Evolutionary conservation across 1,284 basidiomycete genomes (phyloP).

Genomic region (Phlebopus sp.): DNA sequence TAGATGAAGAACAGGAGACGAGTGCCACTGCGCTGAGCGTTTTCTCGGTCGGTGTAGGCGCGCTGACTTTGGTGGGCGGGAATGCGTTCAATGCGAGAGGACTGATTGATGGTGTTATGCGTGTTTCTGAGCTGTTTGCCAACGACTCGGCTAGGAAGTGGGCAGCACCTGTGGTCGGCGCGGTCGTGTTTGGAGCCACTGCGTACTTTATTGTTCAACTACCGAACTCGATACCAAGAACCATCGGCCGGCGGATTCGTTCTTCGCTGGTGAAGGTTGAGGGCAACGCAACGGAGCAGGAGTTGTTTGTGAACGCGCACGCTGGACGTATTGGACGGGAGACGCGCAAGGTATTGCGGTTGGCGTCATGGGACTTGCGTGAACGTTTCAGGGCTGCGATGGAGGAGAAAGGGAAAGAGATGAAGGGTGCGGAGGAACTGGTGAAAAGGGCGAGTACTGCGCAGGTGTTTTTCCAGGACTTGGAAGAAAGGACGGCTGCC

Average conservation of each 20-base stretch:
- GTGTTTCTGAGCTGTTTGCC: slow-evolving; percentile 76
- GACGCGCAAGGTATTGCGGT: slow-evolving; percentile 89
- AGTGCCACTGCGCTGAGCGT: slow-evolving; percentile 67
- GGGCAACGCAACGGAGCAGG: slow-evolving; percentile 39
- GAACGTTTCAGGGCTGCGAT: slow-evolving; percentile 82
- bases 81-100: slow-evolving; percentile 77
- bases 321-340: slow-evolving; percentile 76
- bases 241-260: slow-evolving; percentile 79
- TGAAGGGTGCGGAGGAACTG: slow-evolving; percentile 74
- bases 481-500: slow-evolving; percentile 54
- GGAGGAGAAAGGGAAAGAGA: slow-evolving; percentile 75
- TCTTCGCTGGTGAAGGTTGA: slow-evolving; percentile 50
- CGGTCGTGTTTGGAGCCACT: slow-evolving; percentile 70
- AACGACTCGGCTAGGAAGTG: slow-evolving; percentile 85
- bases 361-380: slow-evolving; percentile 90
- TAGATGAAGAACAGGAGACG: slow-evolving; percentile 47
- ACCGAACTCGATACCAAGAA: slow-evolving; percentile 88
- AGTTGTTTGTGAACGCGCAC: slow-evolving; percentile 69
- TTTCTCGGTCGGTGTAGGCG: slow-evolving; percentile 78
- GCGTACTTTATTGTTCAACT: slow-evolving; percentile 88
- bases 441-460: slow-evolving; percentile 71
- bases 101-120: slow-evolving; percentile 74
- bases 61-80: slow-evolving; percentile 84
- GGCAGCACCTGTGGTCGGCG: slow-evolving; percentile 84
- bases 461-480: slow-evolving; percentile 67